Percentiles rank a stretch among this genome's conserved stretches.
phyloP scores from a whole-genome alignment of 495 filamentous ascomycete species.

The Parathielavia hyrcaniae region DNA sequence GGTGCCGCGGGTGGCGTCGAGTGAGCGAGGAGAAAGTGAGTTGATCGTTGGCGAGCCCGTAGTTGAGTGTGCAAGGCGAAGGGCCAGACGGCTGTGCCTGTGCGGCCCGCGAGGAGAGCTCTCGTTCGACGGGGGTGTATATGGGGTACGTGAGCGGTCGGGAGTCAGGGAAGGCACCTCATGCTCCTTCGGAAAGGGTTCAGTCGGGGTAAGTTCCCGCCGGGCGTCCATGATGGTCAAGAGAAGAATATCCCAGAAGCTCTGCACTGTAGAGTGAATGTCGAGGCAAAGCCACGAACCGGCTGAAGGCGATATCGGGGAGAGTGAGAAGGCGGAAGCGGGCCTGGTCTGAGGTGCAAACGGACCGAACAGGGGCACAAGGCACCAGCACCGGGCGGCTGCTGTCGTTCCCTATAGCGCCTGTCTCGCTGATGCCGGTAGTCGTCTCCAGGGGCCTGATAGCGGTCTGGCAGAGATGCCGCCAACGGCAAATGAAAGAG shows the following conservation, averaged over 20 bases:
- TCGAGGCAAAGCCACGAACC: neutral
- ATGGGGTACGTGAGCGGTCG: neutral
- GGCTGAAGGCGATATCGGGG: neutral
- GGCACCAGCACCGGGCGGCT: slow-evolving; percentile 6
- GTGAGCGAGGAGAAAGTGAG: neutral
- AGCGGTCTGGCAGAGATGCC: too few relatives aligned
- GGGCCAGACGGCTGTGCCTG: neutral
- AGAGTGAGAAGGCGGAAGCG: neutral
- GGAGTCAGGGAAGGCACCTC: neutral
- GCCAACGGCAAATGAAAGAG: neutral
- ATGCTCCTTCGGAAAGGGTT: neutral
- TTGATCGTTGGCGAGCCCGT: neutral
- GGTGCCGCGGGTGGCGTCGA: neutral
- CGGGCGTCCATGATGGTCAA: neutral
- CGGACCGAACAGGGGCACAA: slow-evolving; percentile 1
- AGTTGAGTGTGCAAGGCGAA: neutral
- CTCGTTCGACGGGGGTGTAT: neutral
- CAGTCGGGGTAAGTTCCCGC: neutral
- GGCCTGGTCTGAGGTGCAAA: slow-evolving; percentile 9
- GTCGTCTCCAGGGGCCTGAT: neutral
- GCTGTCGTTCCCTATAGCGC: slow-evolving; percentile 3
- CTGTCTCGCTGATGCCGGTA: neutral
- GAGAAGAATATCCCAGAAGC: neutral
- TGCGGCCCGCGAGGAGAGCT: neutral
- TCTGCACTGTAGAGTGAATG: neutral